Base-by-base conservation (phyloP, 371 early-diverging fungal genomes). In the Mucor piriformis region DNA sequence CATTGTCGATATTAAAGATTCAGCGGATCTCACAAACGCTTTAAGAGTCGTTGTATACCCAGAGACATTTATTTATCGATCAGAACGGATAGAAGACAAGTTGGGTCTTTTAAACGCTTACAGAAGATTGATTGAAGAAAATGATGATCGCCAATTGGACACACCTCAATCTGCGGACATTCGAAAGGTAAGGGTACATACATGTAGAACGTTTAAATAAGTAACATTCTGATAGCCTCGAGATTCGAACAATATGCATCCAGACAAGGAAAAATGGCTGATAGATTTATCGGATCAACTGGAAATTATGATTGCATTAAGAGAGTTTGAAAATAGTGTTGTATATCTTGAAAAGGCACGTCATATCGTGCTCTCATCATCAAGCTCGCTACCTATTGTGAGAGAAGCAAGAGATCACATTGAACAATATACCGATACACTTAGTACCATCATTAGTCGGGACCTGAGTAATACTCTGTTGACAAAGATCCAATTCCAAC, bases 311-410 rank as follows among this genome's bases (percentile, higher is more conserved):
- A 92, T 96, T 70, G 94, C 95, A 2, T 81, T 92, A 25, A 75
- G 95, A 42, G 93, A 95, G 58, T 94, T 95, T 73, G 90, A 90
- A 43, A 73, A 71, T n/a, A 91, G 94, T 3, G 91, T 93, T 0
- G 69, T 67, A 2, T 77, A 82, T 52, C 83, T 94, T 50, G 89
- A 89, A 51, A 85, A 84, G 74, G 81, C 84, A 37, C 71, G 71
- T 25, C 61, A 69, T 18, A 64, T 77, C 23, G 47, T 86, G 6
- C 54, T 59, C 13, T 38, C 66, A 3, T 73, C 69, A 21, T 34
- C 69, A n/a, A 74, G 66, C 35, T 78, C 83, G 8, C 66, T 72
- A 55, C 68, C 83, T 23, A 70, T 82, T 57, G 35, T 82, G 4
- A 77, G 79, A 32, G 72, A 77, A 3, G 74, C 85, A 8, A 74